Base-by-base conservation (phyloP, 2,329 filamentous ascomycete genomes). In the Mariannaea sp. region DNA sequence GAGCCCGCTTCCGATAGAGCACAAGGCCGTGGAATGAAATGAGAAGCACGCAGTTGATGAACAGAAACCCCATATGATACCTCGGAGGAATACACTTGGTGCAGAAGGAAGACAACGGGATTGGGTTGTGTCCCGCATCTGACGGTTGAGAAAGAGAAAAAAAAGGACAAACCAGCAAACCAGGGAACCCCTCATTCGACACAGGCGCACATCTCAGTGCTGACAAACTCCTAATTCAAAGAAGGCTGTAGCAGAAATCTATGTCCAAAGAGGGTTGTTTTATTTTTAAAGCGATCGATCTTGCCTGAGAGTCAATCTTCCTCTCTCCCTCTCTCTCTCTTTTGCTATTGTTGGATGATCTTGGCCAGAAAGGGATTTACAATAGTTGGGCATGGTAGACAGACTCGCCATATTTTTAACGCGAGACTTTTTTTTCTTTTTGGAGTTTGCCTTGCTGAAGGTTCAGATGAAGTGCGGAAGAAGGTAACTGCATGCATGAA, bases 1-100 rank as follows among this genome's bases (percentile, higher is more conserved):
- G 92, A 59, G 90, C 93, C 55, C 85, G 92, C 70, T 97, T 97
- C 81, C 80, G 84, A 73, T 87, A 77, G 73, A 61, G 26, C 30
- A 35, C 32, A 35, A 19, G 50, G 7, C 6, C 29, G 36, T 40
- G 33, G 40, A 55, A 49, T 29, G 50, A 47, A 41, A 32, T n/a
- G 49, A 51, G 39, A 53, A 55, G 51, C 46, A 53, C 62, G 55
- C 33, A 59, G 57, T 59, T 51, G 53, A 65, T 55, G 56, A 62
- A 62, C 14, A 64, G 55, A 58, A 61, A 62, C 19, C 57, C 61
- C 59, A 55, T 50, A 65, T 64, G 62, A 65, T 65, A 65, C 62
- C 62, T 65, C 57, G 53, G 48, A 61, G 60, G 48, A 65, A 62
- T 46, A 65, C 36, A 55, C 52, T 30, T 48, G 42, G 32, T 26